Evolutionary conservation across 768 basidiomycete species (phyloP).

Genomic region (Xanthoconium stramineum): DNA sequence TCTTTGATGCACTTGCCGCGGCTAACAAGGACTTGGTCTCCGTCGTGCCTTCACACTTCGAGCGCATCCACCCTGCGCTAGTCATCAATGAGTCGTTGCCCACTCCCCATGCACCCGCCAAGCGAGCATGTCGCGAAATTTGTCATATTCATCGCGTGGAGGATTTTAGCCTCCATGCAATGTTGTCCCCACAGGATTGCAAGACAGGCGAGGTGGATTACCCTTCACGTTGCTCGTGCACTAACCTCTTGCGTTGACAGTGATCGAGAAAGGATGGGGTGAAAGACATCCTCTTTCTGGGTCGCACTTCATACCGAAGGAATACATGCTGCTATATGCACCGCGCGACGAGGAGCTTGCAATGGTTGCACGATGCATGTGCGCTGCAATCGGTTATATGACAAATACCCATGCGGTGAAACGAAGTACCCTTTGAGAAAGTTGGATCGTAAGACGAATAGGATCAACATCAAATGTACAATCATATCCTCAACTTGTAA

Average conservation of each 20-base stretch:
- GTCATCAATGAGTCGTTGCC: slow-evolving; percentile 1
- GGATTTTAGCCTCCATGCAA: neutral
- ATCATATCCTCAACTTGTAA: too few species aligned
- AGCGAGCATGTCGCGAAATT: neutral
- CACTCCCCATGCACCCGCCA: neutral
- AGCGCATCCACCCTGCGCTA: neutral
- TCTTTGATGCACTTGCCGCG: neutral
- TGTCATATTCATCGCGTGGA: neutral
- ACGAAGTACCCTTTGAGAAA: neutral
- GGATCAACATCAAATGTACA: too few species aligned
- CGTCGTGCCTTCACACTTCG: neutral
- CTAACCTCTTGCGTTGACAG: neutral
- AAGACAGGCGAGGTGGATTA: neutral
- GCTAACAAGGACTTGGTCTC: neutral
- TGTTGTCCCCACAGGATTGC: neutral
- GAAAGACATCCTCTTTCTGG: slow-evolving; percentile 1
- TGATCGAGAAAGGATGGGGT: slow-evolving; percentile 7
- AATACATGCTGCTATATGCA: neutral
- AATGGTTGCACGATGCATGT: neutral
- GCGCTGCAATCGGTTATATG: neutral
- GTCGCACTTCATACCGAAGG: neutral
- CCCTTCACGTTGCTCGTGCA: neutral
- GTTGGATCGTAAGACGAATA: too few species aligned
- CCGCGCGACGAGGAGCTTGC: slow-evolving; percentile 1
- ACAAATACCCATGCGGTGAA: neutral